These are phyloP conservation scores for Harringtonia aguacate DNA, from an alignment of 2,329 filamentous ascomycete species.

Conservation along the genomic window DNA sequence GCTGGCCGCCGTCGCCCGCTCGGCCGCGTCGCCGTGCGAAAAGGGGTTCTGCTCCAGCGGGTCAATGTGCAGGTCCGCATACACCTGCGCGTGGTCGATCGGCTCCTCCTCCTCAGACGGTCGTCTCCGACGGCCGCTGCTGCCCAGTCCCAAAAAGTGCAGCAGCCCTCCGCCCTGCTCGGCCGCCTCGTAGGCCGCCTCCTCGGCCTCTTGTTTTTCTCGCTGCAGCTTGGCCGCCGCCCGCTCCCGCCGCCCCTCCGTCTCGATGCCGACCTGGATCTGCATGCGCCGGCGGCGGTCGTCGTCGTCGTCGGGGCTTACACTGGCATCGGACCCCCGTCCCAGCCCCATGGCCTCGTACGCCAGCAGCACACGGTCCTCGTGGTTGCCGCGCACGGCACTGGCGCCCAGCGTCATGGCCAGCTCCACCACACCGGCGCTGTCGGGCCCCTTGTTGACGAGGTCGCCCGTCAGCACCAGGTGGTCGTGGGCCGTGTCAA, in stretches of 20 bases:
- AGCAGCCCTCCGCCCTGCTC: background rate
- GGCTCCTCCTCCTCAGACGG: conserved; percentile 3
- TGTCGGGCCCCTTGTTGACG: conserved; percentile 81
- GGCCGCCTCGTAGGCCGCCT: background rate
- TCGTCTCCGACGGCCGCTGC: too few species aligned
- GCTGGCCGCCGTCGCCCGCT: conserved; percentile 45
- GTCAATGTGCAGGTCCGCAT: conserved; percentile 1
- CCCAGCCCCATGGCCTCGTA: conserved; percentile 29
- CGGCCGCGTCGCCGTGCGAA: conserved; percentile 24
- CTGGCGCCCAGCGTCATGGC: conserved; percentile 65
- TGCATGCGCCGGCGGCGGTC: background rate
- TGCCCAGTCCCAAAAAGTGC: too few species aligned
- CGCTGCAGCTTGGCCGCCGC: conserved; percentile 13
- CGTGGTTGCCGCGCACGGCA: conserved; percentile 85
- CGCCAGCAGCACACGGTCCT: conserved; percentile 70
- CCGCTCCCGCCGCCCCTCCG: conserved; percentile 8
- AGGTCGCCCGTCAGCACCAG: conserved; percentile 69
- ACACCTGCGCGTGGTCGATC: conserved; percentile 5
- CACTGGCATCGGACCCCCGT: too few species aligned
- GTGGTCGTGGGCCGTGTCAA: conserved; percentile 54
- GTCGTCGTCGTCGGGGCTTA: background rate
- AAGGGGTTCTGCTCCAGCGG: conserved; percentile 11
- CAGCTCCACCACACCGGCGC: conserved; percentile 62
- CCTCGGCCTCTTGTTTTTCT: conserved; percentile 11
- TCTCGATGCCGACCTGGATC: conserved; percentile 4